Percentiles rank a stretch among this genome's conserved stretches.
Conservation (phyloP, 768 basidiomycete genomes). For the Auricularia sp. region DNA sequence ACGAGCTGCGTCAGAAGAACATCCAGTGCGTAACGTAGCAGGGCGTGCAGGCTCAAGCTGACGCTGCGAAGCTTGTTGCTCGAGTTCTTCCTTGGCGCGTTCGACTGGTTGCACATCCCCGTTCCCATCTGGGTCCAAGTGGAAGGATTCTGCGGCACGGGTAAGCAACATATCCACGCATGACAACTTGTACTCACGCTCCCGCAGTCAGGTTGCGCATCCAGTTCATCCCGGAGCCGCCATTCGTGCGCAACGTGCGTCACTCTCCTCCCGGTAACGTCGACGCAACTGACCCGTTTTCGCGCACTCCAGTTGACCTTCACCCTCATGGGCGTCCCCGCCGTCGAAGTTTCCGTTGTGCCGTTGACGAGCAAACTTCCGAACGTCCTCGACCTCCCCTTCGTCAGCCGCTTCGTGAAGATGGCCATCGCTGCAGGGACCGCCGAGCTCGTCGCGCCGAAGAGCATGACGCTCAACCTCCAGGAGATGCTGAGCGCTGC, state of each 20-base stretch:
- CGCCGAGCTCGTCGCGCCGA: constrained; percentile 54
- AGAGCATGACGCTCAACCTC: constrained; percentile 60
- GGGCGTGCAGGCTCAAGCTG: constrained; percentile 12
- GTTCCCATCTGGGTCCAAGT: constrained; percentile 66
- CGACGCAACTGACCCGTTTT: constrained; percentile 45
- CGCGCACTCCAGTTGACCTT: constrained; percentile 43
- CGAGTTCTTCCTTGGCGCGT: constrained; percentile 54
- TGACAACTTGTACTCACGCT: too few relatives aligned
- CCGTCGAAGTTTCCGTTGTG: constrained; percentile 52
- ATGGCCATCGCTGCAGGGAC: constrained; percentile 51
- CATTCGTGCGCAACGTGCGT: constrained; percentile 30
- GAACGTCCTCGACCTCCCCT: constrained; percentile 68
- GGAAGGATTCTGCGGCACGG: constrained; percentile 48
- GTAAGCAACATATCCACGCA: too few relatives aligned
- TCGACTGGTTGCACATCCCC: constrained; percentile 40
- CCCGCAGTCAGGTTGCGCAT: constrained; percentile 43
- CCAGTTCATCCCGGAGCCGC: constrained; percentile 46
- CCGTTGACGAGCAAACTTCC: constrained; percentile 55
- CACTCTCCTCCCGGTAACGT: background rate
- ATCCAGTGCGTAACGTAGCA: constrained; percentile 29
- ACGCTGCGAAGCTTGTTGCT: constrained; percentile 43
- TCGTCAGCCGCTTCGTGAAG: constrained; percentile 59
- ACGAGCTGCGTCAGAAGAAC: constrained; percentile 41
- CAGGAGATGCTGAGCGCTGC: constrained; percentile 52
- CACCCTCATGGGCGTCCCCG: constrained; percentile 63